Evolutionary conservation across 1,284 basidiomycete genomes (phyloP), one percentile per base, ranked within the genome.

Genomic region (Fistulina hepatica): DNA sequence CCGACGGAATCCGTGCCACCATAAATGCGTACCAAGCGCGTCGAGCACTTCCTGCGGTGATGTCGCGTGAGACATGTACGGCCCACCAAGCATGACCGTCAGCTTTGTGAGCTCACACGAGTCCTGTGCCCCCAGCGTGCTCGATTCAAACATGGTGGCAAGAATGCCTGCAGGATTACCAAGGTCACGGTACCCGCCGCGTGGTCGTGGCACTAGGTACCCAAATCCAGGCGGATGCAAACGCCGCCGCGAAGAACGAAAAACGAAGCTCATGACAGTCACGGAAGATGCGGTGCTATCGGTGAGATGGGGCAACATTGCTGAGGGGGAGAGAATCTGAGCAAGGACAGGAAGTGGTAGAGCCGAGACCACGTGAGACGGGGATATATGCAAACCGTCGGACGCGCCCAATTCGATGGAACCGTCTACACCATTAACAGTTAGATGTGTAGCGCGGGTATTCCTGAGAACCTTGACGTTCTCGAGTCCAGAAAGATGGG

Each of bases 81-180:
- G 84, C 0, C 92, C 92, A 10, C 93, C 92, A 24, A 92, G 63
- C 89, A 98, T 95, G 36, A 92, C 73, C 0, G 93, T 93, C 44
- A 95, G 56, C 55, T 95, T 95, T 19, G 65, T 72, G 49, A 71
- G 53, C 19, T 53, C 47, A 8, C 52, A 47, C 5, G 49, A 49
- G 51, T 91, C 84, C 48, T 92, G 84, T 11, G 68, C 69, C 0
- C 78, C 67, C 17, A 86, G 64, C 3, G 81, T 71, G 34, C 71
- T 79, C 0, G 81, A 85, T 57, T 93, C 89, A 56, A 93, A 93
- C 5, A 91, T 81, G 15, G 78, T 76, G 3, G 89, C 89, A 0
- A 92, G 67, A 22, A 90, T 68, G 6, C 81, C 73, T 42, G 72
- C 49, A 44, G 59, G 48, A 46, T 63, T 56, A 51, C 44, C 52